These are phyloP conservation scores for Colletotrichum sp. DNA, from an alignment of 2,329 filamentous ascomycete genomes.

Conservation along the genomic window DNA sequence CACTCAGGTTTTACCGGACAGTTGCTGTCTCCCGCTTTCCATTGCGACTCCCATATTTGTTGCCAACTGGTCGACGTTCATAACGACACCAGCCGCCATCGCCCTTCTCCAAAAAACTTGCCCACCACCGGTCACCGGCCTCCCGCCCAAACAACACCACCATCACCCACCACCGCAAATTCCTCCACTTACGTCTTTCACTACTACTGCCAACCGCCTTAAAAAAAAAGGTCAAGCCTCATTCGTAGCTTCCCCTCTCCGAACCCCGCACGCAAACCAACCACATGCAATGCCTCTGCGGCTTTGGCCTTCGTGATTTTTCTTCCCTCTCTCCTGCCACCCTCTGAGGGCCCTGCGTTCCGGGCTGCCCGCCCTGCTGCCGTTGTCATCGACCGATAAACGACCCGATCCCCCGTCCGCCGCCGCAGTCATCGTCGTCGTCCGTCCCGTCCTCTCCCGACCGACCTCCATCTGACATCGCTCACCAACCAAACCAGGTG, in stretches of 20 bases:
- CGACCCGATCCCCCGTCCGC: neutral
- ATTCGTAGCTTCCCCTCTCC: conserved; percentile 12
- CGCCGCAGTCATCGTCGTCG: neutral
- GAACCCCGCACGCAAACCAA: conserved; percentile 17
- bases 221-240: conserved; percentile 9
- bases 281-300: conserved; percentile 18
- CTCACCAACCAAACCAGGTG: neutral
- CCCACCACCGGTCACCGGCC: neutral
- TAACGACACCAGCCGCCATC: neutral
- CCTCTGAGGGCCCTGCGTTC: conserved; percentile 4
- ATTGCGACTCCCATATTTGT: neutral
- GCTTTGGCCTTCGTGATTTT: conserved; percentile 6
- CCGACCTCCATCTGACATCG: neutral
- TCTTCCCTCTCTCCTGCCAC: neutral
- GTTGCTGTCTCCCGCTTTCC: neutral
- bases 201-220: neutral
- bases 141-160: neutral
- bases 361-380: conserved; percentile 8
- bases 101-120: neutral
- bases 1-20: neutral
- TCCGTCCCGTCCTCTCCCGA: neutral
- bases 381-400: conserved; percentile 10
- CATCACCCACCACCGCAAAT: neutral
- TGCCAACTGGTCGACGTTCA: neutral
- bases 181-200: neutral